Conservation (phyloP, 1,139 yeast species). For the Geotrichum armillariae region DNA sequence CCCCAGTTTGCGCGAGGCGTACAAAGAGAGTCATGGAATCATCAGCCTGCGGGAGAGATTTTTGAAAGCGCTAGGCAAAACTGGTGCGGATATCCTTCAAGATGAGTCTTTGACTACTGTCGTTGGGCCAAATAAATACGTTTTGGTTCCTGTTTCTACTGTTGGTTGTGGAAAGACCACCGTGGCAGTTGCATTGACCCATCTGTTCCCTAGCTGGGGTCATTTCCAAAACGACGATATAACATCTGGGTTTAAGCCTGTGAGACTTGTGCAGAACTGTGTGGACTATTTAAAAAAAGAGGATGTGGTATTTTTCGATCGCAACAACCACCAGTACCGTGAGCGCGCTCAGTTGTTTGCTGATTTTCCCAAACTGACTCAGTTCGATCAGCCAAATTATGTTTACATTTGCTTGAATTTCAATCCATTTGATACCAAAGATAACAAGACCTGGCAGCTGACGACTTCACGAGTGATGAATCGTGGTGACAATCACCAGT, state of each 20-base stretch:
- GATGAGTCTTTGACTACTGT: constrained; percentile 18
- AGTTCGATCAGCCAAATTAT: constrained; percentile 28
- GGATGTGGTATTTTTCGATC: constrained; percentile 70
- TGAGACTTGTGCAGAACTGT: constrained; percentile 50
- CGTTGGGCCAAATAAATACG: constrained; percentile 46
- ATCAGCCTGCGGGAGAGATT: constrained; percentile 67
- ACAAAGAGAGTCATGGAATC: constrained; percentile 64
- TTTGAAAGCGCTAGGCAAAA: constrained; percentile 49
- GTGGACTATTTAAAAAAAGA: constrained; percentile 41
- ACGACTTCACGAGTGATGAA: constrained; percentile 59
- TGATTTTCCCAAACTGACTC: constrained; percentile 36
- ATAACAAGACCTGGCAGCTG: constrained; percentile 37
- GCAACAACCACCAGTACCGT: constrained; percentile 73
- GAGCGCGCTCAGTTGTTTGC: constrained; percentile 70
- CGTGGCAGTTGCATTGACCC: constrained; percentile 57
- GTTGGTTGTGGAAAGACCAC: constrained; percentile 97
- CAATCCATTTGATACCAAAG: constrained; percentile 40
- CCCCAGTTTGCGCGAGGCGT: constrained; percentile 48
- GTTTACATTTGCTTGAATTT: constrained; percentile 68
- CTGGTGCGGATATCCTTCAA: constrained; percentile 45
- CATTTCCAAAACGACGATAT: constrained; percentile 88
- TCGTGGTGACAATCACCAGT: constrained; percentile 91
- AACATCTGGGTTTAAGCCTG: constrained; percentile 42
- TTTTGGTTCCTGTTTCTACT: constrained; percentile 81
- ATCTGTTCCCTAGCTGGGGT: constrained; percentile 63